Percentiles rank a stretch among this genome's conserved stretches.
Evolutionary conservation across 2,329 filamentous ascomycete genomes (phyloP).

Genomic region (Colletotrichum filicis): DNA sequence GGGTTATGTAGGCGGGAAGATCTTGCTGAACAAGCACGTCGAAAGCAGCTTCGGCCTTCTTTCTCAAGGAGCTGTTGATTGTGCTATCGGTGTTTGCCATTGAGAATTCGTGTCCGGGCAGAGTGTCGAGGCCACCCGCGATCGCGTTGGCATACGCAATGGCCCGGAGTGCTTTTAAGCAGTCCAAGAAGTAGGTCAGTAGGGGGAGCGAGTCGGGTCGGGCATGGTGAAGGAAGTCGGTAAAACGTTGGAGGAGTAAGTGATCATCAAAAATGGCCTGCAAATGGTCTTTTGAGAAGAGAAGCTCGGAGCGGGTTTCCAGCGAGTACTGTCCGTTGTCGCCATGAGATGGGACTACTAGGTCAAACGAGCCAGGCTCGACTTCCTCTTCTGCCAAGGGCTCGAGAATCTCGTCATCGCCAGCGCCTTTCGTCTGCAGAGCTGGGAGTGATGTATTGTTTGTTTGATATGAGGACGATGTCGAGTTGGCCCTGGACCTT

Average conservation of each 20-base stretch:
- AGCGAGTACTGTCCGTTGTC: constrained; percentile 57
- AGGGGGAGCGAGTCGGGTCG: constrained; percentile 72
- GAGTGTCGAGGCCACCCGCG: constrained; percentile 66
- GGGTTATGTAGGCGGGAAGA: constrained; percentile 77
- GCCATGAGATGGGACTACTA: constrained; percentile 40
- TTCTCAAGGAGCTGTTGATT: constrained; percentile 67
- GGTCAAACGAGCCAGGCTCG: constrained; percentile 51
- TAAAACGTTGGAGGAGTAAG: constrained; percentile 72
- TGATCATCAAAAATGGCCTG: constrained; percentile 73
- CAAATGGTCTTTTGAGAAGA: constrained; percentile 76
- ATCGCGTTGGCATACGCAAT: constrained; percentile 79
- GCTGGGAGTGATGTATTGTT: constrained; percentile 37
- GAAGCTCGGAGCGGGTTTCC: constrained; percentile 71
- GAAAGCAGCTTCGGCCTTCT: constrained; percentile 74
- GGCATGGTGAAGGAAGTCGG: constrained; percentile 69
- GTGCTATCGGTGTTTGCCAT: constrained; percentile 61
- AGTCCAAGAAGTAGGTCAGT: constrained; percentile 78
- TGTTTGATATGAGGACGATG: constrained; percentile 43
- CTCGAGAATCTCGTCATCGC: constrained; percentile 45
- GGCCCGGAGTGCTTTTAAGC: constrained; percentile 76
- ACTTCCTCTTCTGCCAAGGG: constrained; percentile 49
- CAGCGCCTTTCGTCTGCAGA: constrained; percentile 38
- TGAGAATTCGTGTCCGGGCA: constrained; percentile 67
- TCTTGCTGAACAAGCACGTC: constrained; percentile 73
- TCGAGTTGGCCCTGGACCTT: constrained; percentile 42